Evolutionary conservation across 371 early-diverging fungal species (phyloP).

Genomic region (Circinella minor): DNA sequence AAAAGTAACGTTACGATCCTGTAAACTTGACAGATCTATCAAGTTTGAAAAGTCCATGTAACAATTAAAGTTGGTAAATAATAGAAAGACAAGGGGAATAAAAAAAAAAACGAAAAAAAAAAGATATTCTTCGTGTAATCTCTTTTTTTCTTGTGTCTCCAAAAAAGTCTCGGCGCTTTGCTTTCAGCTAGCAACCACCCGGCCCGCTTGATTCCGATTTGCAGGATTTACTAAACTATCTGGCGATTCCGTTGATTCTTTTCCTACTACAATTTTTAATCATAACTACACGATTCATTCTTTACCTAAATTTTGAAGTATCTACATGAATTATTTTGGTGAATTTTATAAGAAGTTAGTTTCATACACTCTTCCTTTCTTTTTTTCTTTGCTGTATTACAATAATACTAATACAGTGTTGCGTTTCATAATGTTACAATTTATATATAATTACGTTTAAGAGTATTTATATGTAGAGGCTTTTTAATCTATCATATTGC

Average conservation of each 20-base stretch:
- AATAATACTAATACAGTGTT: no score
- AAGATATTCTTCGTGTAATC: neutral
- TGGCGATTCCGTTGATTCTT: neutral
- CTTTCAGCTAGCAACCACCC: neutral
- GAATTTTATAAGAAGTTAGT: no score
- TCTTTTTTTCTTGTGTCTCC: neutral
- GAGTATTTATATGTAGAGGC: no score
- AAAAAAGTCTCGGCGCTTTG: neutral
- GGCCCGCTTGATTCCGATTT: neutral
- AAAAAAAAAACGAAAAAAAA: neutral
- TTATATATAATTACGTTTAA: no score
- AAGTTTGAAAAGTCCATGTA: slow-evolving; percentile 12
- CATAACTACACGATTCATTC: no score
- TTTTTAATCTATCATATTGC: no score
- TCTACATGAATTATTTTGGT: no score
- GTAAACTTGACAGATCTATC: slow-evolving; percentile 4
- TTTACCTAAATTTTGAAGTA: no score
- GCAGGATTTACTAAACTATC: neutral
- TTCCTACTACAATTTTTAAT: no score
- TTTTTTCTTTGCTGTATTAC: no score
- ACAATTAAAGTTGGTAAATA: neutral
- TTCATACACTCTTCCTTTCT: no score
- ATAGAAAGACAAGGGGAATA: neutral
- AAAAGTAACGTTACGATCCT: slow-evolving; percentile 1
- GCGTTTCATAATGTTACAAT: no score